Percentiles rank a stretch among this genome's conserved stretches.
phyloP scores from a whole-genome alignment of 768 basidiomycete genomes.

The Pholiota molesta region DNA sequence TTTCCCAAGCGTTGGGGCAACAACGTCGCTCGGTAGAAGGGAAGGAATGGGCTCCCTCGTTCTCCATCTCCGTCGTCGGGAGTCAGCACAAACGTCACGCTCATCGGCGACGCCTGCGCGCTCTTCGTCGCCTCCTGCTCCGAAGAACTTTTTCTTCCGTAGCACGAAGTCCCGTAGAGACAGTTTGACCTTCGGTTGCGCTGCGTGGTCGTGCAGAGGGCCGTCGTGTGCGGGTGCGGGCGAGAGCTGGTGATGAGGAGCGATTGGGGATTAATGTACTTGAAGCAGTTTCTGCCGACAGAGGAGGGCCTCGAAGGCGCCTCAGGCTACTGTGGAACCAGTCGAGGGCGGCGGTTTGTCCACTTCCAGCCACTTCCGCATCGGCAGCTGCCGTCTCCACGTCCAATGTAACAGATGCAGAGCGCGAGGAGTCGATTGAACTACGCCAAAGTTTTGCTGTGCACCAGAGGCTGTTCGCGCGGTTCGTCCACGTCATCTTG shows the following conservation, averaged over 20 bases:
- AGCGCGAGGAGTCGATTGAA: neutral
- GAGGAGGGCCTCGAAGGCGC: neutral
- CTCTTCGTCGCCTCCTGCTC: conserved; percentile 35
- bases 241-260: neutral
- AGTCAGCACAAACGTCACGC: neutral
- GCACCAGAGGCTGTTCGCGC: neutral
- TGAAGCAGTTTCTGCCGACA: neutral
- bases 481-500: neutral
- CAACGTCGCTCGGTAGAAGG: too few species aligned
- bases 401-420: too few species aligned
- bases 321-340: neutral
- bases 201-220: neutral
- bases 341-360: neutral
- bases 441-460: neutral
- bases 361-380: too few species aligned
- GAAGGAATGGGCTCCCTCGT: neutral
- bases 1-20: neutral
- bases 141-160: conserved; percentile 54
- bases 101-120: conserved; percentile 18
- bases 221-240: neutral
- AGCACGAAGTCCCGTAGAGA: conserved; percentile 59
- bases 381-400: neutral
- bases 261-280: neutral
- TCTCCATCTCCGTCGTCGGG: conserved; percentile 4
- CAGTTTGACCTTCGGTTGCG: conserved; percentile 51